A percentile compares a stretch with the other conserved stretches of the same genome.
These are phyloP conservation scores for Mallotus nudiflorus DNA, from an alignment of 345 rosid species.

Conservation along the genomic window DNA sequence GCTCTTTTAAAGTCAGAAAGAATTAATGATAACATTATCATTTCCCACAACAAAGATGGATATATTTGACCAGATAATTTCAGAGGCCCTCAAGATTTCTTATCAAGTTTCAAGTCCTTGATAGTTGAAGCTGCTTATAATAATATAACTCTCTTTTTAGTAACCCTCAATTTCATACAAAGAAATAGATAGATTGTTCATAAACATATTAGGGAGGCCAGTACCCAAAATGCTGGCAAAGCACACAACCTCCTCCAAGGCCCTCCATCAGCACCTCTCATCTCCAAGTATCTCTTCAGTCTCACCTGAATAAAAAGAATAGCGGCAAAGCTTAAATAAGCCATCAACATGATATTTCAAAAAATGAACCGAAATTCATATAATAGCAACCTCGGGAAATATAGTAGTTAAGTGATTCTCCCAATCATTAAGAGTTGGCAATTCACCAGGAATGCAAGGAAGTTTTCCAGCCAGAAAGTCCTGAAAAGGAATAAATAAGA, in stretches of 20 bases:
- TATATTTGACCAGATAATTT: background rate
- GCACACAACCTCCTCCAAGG: conserved; percentile 98
- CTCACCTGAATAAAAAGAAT: conserved; percentile 60
- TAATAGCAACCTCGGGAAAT: conserved; percentile 84
- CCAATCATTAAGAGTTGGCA: conserved; percentile 94
- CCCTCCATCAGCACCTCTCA: conserved; percentile 99
- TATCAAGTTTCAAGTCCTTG: conserved; percentile 4
- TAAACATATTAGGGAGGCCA: conserved; percentile 17
- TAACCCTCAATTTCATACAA: background rate
- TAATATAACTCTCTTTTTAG: background rate
- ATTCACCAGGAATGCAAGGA: conserved; percentile 87
- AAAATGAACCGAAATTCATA: conserved; percentile 13
- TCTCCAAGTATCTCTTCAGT: conserved; percentile 95
- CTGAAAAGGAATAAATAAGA: conserved; percentile 41
- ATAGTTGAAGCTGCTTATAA: background rate
- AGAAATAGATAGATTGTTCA: conserved; percentile 2
- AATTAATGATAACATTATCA: background rate
- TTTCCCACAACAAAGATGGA: background rate
- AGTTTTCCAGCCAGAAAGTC: conserved; percentile 97
- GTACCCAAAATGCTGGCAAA: conserved; percentile 97
- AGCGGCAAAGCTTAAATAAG: conserved; percentile 17
- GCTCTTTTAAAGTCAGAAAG: conserved; percentile 9
- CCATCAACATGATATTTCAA: conserved; percentile 5
- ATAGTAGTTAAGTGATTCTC: conserved; percentile 95
- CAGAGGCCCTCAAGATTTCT: background rate